These are phyloP conservation scores for Sporisorium graminicola DNA, from an alignment of 1,284 basidiomycete genomes.

Conservation along the genomic window DNA sequence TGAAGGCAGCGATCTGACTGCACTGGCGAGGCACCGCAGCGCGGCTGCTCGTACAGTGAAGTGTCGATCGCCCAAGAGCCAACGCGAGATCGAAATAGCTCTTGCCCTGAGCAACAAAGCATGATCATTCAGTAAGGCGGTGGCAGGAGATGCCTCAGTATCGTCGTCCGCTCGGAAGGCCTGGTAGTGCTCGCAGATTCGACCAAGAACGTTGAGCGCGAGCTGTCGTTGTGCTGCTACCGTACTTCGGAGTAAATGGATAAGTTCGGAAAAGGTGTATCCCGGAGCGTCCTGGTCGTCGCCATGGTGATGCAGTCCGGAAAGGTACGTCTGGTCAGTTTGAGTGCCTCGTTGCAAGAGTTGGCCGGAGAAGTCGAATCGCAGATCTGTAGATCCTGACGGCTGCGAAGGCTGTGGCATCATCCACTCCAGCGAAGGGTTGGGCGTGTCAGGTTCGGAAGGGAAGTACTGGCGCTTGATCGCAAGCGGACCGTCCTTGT, in stretches of 20 bases:
- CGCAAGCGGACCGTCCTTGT: constrained; percentile 82
- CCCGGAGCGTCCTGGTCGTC: constrained; percentile 83
- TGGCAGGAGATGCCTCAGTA: background rate
- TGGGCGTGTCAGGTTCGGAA: constrained; percentile 70
- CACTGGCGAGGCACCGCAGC: constrained; percentile 38
- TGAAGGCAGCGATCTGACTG: constrained; percentile 36
- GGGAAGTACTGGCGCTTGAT: constrained; percentile 89
- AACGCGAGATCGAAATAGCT: constrained; percentile 49
- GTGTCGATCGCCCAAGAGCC: constrained; percentile 57
- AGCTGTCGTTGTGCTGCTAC: constrained; percentile 85
- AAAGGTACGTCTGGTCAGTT: constrained; percentile 52
- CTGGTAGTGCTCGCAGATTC: constrained; percentile 71
- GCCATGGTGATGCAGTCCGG: constrained; percentile 87
- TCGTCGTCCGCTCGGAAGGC: constrained; percentile 1
- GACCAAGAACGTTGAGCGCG: constrained; percentile 81
- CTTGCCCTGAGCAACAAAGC: constrained; percentile 28
- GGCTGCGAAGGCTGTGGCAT: constrained; percentile 18
- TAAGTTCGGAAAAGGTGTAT: constrained; percentile 88
- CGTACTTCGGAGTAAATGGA: constrained; percentile 83
- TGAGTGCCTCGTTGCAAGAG: constrained; percentile 21
- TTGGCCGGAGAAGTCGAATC: constrained; percentile 62
- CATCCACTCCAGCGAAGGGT: constrained; percentile 61
- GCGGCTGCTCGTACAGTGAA: constrained; percentile 58
- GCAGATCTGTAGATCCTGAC: constrained; percentile 22
- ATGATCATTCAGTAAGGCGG: constrained; percentile 21